These are phyloP conservation scores for Candida methanosorbosa DNA, from an alignment of 805 yeast genomes.

Conservation along the genomic window DNA sequence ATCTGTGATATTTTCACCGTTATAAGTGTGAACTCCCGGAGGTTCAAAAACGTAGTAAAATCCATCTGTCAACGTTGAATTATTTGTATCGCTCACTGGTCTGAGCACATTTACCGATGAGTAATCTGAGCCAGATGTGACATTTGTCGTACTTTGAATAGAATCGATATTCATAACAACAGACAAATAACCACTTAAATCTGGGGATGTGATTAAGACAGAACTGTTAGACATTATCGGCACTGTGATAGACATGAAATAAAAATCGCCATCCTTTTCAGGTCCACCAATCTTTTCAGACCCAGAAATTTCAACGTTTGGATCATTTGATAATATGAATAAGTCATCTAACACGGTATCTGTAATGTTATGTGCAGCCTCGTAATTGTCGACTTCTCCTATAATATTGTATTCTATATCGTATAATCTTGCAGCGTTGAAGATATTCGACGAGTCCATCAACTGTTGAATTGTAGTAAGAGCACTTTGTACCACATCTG, in stretches of 20 bases:
- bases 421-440: conserved; percentile 59
- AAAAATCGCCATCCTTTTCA: conserved; percentile 33
- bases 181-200: conserved; percentile 64
- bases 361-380: conserved; percentile 17
- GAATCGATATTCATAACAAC: conserved; percentile 42
- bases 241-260: conserved; percentile 65
- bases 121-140: conserved; percentile 31
- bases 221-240: conserved; percentile 73
- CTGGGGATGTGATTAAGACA: conserved; percentile 47
- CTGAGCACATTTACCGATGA: conserved; percentile 18
- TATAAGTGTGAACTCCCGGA: conserved; percentile 2
- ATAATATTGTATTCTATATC: conserved; percentile 48
- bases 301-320: neutral
- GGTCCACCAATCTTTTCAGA: conserved; percentile 52
- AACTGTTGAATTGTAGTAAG: conserved; percentile 47
- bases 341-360: conserved; percentile 32
- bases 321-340: conserved; percentile 19
- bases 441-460: conserved; percentile 51
- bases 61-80: conserved; percentile 19
- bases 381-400: conserved; percentile 29
- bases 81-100: conserved; percentile 12
- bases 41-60: conserved; percentile 38
- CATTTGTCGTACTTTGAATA: conserved; percentile 30
- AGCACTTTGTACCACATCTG: conserved; percentile 37
- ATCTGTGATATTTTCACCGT: neutral